phyloP scores from a whole-genome alignment of 257 asterid species.

The Solanum tacnaense region DNA sequence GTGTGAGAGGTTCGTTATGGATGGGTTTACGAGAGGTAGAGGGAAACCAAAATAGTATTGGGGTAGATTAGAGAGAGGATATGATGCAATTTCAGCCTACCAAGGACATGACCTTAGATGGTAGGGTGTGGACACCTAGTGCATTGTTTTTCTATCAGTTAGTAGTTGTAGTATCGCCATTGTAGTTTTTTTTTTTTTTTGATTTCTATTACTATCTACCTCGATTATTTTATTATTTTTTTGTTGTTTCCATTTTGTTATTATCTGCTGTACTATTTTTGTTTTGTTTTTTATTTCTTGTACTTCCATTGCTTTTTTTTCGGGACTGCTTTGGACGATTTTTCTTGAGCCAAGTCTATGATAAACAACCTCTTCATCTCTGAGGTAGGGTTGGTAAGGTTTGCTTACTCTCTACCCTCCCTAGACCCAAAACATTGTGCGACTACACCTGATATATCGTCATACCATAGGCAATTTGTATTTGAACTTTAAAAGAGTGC shows the following conservation, averaged over 20 bases:
- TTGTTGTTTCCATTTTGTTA: background rate
- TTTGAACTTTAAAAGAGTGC: background rate
- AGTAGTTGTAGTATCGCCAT: background rate
- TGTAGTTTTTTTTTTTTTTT: background rate
- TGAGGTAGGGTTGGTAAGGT: background rate
- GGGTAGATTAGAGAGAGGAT: background rate
- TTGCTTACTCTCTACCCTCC: background rate
- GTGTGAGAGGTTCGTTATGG: background rate
- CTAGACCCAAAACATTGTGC: background rate
- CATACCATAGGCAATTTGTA: background rate
- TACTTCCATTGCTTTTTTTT: background rate
- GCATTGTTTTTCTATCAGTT: background rate
- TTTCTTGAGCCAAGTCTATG: background rate
- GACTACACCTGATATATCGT: background rate
- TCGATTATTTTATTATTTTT: background rate
- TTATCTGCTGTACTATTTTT: background rate
- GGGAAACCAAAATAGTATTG: background rate
- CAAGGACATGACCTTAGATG: background rate
- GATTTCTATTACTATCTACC: background rate
- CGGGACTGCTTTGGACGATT: background rate
- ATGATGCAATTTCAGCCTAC: background rate
- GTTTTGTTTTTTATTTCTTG: background rate
- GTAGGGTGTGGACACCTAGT: background rate
- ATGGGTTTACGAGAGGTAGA: background rate
- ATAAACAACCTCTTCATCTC: background rate